These are phyloP conservation scores for Fusarium globosum DNA, from an alignment of 2,329 filamentous ascomycete genomes.

Conservation along the genomic window DNA sequence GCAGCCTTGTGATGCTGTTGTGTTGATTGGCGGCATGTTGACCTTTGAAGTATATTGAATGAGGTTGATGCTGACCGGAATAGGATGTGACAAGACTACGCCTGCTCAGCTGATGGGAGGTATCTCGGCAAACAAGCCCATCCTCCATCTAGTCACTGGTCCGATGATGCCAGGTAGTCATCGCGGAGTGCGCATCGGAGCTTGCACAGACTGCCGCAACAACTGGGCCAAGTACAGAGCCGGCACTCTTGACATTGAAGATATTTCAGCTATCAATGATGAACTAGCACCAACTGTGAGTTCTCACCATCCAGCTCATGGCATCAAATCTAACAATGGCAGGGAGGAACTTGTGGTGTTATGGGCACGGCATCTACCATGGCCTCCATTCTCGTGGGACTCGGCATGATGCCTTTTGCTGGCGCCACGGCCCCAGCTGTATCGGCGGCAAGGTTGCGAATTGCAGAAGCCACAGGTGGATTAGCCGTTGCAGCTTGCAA, in stretches of 20 bases:
- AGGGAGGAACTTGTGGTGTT: slow-evolving; percentile 83
- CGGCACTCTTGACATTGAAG: slow-evolving; percentile 75
- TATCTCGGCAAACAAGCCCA: slow-evolving; percentile 78
- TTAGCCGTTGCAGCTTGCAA: slow-evolving; percentile 75
- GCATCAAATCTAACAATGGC: neutral
- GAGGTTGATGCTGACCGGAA: fast-evolving
- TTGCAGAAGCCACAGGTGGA: slow-evolving; percentile 78
- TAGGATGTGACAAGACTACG: slow-evolving; percentile 79
- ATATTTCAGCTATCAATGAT: slow-evolving; percentile 76
- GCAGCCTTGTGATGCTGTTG: slow-evolving; percentile 75
- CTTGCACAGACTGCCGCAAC: slow-evolving; percentile 79
- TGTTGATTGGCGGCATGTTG: slow-evolving; percentile 71
- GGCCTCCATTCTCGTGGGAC: slow-evolving; percentile 83
- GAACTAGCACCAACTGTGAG: slow-evolving; percentile 76
- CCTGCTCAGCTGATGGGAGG: slow-evolving; percentile 81
- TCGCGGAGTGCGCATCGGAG: slow-evolving; percentile 72
- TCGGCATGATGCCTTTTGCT: slow-evolving; percentile 82
- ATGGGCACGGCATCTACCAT: slow-evolving; percentile 96
- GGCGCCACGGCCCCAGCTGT: slow-evolving; percentile 83
- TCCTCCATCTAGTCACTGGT: slow-evolving; percentile 75
- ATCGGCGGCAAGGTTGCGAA: slow-evolving; percentile 81
- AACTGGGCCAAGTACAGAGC: slow-evolving; percentile 78
- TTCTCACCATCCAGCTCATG: neutral
- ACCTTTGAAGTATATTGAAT: no score
- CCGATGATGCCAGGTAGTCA: slow-evolving; percentile 81